Percentiles rank a stretch among this genome's conserved stretches.
These are phyloP conservation scores for Mycena haematopus DNA, from an alignment of 768 basidiomycete genomes.

Conservation along the genomic window DNA sequence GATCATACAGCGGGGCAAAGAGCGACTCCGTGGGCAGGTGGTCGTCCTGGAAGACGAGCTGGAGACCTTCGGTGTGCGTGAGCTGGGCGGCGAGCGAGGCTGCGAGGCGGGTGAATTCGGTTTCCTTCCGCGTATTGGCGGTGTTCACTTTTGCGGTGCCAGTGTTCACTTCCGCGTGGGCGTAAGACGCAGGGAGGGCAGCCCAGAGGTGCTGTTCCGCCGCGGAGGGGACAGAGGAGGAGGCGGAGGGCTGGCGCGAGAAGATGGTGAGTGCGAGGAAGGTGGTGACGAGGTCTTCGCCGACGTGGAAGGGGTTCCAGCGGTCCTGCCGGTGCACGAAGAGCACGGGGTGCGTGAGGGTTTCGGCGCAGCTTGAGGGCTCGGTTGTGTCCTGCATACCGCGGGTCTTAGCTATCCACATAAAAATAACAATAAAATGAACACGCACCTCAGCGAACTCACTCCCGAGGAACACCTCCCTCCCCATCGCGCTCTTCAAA, in stretches of 20 bases:
- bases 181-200: neutral
- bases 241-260: constrained; percentile 12
- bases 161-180: no score
- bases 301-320: constrained; percentile 32
- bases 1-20: constrained; percentile 27
- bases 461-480: constrained; percentile 21
- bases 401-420: no score
- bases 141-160: no score
- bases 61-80: constrained; percentile 16
- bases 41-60: constrained; percentile 28
- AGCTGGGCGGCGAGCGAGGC: no score
- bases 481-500: constrained; percentile 22
- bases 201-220: neutral
- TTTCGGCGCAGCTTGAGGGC: constrained; percentile 10
- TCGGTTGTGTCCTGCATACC: no score
- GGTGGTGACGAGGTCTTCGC: constrained; percentile 32
- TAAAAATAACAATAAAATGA: no score
- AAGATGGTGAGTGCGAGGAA: constrained; percentile 28
- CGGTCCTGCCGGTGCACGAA: constrained; percentile 29
- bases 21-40: constrained; percentile 20
- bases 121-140: neutral
- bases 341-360: constrained; percentile 24
- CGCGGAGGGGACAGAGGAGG: neutral
- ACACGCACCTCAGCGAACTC: constrained; percentile 18
- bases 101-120: constrained; percentile 12